Evolutionary conservation across 164 flowering plant species (phyloP).

Genomic region (Macadamia tetraphylla): DNA sequence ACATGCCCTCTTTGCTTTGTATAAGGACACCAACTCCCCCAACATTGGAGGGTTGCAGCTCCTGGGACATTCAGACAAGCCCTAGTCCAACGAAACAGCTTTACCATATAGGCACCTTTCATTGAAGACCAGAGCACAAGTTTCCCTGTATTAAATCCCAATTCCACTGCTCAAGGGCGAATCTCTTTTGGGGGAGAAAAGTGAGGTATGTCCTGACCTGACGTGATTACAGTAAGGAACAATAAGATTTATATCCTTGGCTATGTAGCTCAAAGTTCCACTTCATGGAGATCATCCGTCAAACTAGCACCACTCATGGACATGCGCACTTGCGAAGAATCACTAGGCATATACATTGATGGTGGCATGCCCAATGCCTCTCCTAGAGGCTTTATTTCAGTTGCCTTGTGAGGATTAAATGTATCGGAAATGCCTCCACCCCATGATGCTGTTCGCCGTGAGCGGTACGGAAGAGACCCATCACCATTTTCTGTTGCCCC

Average conservation of each 20-base stretch:
- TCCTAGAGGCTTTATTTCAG: slow-evolving; percentile 11
- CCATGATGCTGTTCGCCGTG: slow-evolving; percentile 54
- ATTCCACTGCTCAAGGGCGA: neutral
- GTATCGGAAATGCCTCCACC: slow-evolving; percentile 41
- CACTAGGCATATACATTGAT: slow-evolving; percentile 24
- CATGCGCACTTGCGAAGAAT: slow-evolving; percentile 14
- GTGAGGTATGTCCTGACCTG: neutral
- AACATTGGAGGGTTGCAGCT: neutral
- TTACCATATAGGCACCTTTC: neutral
- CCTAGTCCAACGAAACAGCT: neutral
- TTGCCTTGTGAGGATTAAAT: slow-evolving; percentile 13
- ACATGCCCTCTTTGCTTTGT: neutral
- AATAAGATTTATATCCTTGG: neutral
- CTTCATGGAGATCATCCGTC: slow-evolving; percentile 71
- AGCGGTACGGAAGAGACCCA: slow-evolving; percentile 32
- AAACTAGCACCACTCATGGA: slow-evolving; percentile 26
- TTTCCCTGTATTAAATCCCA: neutral
- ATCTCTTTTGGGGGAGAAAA: neutral
- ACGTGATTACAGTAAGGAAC: neutral
- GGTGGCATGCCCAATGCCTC: slow-evolving; percentile 24
- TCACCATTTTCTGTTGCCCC: slow-evolving; percentile 12
- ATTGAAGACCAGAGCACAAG: neutral
- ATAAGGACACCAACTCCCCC: neutral
- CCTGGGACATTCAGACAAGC: neutral
- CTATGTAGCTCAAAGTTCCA: slow-evolving; percentile 45